phyloP scores from a whole-genome alignment of 176 grass and related monocot species.

The Hordeum marinum region DNA sequence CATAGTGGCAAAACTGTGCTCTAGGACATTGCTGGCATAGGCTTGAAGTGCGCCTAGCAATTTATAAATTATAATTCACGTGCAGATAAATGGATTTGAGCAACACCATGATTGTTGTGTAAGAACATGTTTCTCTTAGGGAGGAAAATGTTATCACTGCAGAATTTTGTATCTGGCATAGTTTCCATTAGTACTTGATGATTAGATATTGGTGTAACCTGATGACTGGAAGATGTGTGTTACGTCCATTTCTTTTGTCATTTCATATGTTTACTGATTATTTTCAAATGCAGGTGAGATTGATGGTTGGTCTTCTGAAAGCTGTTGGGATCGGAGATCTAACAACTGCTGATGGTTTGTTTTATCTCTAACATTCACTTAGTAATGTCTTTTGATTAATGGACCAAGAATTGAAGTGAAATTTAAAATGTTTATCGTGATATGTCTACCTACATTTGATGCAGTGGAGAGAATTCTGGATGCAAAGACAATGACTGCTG shows the following conservation, averaged over 20 bases:
- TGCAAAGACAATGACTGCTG: slow-evolving; percentile 68
- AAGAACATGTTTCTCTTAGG: neutral
- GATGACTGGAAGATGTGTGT: neutral
- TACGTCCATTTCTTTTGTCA: neutral
- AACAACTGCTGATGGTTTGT: slow-evolving; percentile 60
- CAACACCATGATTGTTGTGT: neutral
- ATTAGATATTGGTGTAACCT: neutral
- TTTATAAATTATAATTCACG: neutral
- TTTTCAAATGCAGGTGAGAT: slow-evolving; percentile 60
- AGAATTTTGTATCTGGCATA: neutral
- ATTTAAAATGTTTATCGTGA: neutral
- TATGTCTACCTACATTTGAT: slow-evolving; percentile 20
- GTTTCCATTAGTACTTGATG: slow-evolving; percentile 13
- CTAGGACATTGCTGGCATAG: neutral
- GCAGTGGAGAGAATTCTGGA: slow-evolving; percentile 82
- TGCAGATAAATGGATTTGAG: neutral
- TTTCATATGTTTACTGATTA: slow-evolving; percentile 22
- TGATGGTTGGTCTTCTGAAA: slow-evolving; percentile 96
- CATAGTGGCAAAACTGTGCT: neutral
- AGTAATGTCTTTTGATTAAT: slow-evolving; percentile 21
- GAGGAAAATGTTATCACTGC: neutral
- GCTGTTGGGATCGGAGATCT: slow-evolving; percentile 75
- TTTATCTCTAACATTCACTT: slow-evolving; percentile 15
- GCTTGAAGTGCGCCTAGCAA: neutral
- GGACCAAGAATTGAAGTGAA: slow-evolving; percentile 1